Evolutionary conservation across 2,329 filamentous ascomycete genomes (phyloP), one percentile per base, ranked within the genome.

Genomic region (Paraphaeosphaeria minitans): DNA sequence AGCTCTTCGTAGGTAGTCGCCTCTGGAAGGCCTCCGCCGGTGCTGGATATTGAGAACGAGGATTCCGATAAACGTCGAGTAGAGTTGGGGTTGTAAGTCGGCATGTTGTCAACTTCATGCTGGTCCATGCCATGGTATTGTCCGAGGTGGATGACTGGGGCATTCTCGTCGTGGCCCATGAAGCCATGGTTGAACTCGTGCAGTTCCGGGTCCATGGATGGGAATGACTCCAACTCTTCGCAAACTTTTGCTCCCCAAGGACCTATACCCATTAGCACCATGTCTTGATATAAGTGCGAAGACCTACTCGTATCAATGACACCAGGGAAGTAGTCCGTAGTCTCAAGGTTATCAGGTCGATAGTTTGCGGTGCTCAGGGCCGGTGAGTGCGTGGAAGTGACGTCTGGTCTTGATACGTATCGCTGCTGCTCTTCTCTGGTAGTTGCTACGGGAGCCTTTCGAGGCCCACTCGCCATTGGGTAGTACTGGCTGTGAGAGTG

Each of bases 1-100:
- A 89, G 86, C 63, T 92, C 89, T 57, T 92, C 89, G 71, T 89
- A 91, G 4, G 87, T 87, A 51, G 87, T 83, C 74, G 90, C 85
- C 66, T 91, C 89, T 5, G 87, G 89, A 43, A 89, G 79, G 22
- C 82, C 82, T 22, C 87, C 76, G 21, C 87, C 76, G 27, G 73
- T 78, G 61, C 78, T 90, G 16, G 89, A 91, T 78, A 91, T 84
- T 41, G 88, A 89, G 69, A 90, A 90, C 1, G 89, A 91, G 2
- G 89, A 91, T 49, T 88, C 88, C 21, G 89, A 91, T 81, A 90
- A 84, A 61, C 88, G 84, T 59, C 88, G 83, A 48, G 83, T 81
- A 62, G 85, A 83, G 47, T 83, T 75, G n/a, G 78, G 79, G 55
- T 82, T 70, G 65, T 73, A 76, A 13, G 60, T 66, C 19, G 68